Conservation (phyloP, 176 grass and related monocot genomes). For the Hordeum marinum region DNA sequence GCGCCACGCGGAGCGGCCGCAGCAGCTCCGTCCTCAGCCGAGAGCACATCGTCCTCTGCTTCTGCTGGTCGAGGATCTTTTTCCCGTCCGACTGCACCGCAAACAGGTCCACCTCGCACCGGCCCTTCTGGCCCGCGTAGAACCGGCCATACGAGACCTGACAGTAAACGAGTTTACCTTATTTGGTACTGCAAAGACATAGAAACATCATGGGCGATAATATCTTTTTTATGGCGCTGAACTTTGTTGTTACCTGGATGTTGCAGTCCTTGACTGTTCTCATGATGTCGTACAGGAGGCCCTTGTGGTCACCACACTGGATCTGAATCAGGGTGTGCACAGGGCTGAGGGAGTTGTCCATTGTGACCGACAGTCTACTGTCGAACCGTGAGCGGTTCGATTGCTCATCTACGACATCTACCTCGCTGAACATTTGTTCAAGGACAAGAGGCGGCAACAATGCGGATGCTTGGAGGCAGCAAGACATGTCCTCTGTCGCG, state of each 20-base stretch:
- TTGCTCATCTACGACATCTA: conserved; percentile 41
- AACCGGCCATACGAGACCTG: conserved; percentile 67
- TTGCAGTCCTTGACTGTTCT: conserved; percentile 77
- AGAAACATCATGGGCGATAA: too few relatives aligned
- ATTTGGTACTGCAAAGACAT: too few relatives aligned
- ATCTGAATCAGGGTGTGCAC: conserved; percentile 82
- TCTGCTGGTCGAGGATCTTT: conserved; percentile 66
- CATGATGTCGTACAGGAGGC: conserved; percentile 81
- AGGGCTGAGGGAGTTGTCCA: conserved; percentile 68
- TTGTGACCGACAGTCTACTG: conserved; percentile 35
- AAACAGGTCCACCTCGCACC: conserved; percentile 75
- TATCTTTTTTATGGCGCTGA: too few relatives aligned
- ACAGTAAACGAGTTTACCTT: background rate
- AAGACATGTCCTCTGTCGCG: conserved; percentile 40
- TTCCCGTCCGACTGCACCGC: conserved; percentile 64
- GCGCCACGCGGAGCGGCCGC: conserved; percentile 40
- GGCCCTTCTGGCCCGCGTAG: conserved; percentile 54
- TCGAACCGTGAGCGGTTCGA: background rate
- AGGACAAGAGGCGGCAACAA: conserved; percentile 25
- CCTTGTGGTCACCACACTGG: conserved; percentile 62
- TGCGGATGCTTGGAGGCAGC: conserved; percentile 44
- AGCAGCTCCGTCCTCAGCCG: conserved; percentile 54
- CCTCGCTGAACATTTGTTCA: conserved; percentile 39
- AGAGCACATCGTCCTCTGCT: conserved; percentile 36
- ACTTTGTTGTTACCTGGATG: conserved; percentile 61